phyloP scores from a whole-genome alignment of 1,139 yeast genomes.

The Saccharomyces hybrid region DNA sequence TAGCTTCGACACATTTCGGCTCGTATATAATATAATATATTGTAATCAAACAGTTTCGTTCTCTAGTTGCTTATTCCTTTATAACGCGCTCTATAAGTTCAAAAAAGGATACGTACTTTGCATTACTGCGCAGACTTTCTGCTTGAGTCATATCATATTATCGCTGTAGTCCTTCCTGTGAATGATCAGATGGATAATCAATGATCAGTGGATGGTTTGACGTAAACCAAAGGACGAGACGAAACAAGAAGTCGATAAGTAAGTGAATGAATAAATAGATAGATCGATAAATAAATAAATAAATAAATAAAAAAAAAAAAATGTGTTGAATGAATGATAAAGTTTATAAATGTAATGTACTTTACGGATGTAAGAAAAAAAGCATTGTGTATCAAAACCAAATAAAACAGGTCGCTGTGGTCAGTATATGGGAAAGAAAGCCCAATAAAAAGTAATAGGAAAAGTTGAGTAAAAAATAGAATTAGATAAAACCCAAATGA shows the following conservation, averaged over 20 bases:
- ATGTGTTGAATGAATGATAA: background rate
- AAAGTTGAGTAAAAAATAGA: background rate
- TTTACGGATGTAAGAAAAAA: background rate
- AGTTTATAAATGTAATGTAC: background rate
- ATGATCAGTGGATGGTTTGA: background rate
- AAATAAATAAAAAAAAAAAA: background rate
- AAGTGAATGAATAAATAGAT: background rate
- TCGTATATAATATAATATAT: no score
- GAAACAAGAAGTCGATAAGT: background rate
- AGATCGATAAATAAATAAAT: background rate
- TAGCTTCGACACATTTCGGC: no score
- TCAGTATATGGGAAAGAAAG: background rate
- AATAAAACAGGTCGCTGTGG: background rate
- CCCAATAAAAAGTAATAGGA: background rate
- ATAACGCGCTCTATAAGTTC: no score
- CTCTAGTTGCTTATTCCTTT: no score
- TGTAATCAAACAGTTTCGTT: no score
- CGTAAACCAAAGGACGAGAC: background rate
- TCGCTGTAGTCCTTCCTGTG: no score
- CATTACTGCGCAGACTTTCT: no score
- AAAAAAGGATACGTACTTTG: no score
- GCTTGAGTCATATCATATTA: no score
- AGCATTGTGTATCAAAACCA: background rate
- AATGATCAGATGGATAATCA: no score
- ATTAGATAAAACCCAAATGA: background rate